Evolutionary conservation across 805 yeast species (phyloP).

Genomic region (Cyberlindnera samutprakarnensis): DNA sequence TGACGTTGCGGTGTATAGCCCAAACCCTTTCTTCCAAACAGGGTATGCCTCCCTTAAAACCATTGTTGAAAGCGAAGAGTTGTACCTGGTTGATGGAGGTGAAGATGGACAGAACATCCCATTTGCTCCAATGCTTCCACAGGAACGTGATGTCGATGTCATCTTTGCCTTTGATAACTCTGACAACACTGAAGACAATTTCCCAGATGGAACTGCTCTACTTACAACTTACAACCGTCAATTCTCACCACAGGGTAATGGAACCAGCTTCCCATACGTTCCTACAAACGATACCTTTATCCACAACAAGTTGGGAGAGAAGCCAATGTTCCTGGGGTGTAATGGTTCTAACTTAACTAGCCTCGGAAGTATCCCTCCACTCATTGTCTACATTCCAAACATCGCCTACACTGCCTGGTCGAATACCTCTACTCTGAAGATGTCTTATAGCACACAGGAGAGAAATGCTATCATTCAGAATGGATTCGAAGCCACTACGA

Average conservation of each 20-base stretch:
- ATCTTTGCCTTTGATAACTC: constrained; percentile 61
- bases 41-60: constrained; percentile 29
- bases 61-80: constrained; percentile 32
- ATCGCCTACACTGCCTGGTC: constrained; percentile 56
- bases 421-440: constrained; percentile 64
- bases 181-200: constrained; percentile 48
- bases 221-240: constrained; percentile 49
- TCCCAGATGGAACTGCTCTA: constrained; percentile 67
- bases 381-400: constrained; percentile 71
- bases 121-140: constrained; percentile 50
- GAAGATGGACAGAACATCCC: constrained; percentile 62
- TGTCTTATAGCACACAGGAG: constrained; percentile 53
- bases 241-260: constrained; percentile 39
- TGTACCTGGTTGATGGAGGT: constrained; percentile 66
- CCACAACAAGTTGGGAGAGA: constrained; percentile 52
- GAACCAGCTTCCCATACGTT: constrained; percentile 70
- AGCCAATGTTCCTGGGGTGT: constrained; percentile 83
- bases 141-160: constrained; percentile 53
- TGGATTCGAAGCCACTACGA: constrained; percentile 66
- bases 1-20: constrained; percentile 50
- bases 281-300: constrained; percentile 58
- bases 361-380: constrained; percentile 56
- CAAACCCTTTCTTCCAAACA: constrained; percentile 60
- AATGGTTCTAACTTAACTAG: constrained; percentile 38
- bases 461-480: constrained; percentile 55